Conservation (phyloP, 2,329 filamentous ascomycete species). For the Gliomastix tumulicola region DNA sequence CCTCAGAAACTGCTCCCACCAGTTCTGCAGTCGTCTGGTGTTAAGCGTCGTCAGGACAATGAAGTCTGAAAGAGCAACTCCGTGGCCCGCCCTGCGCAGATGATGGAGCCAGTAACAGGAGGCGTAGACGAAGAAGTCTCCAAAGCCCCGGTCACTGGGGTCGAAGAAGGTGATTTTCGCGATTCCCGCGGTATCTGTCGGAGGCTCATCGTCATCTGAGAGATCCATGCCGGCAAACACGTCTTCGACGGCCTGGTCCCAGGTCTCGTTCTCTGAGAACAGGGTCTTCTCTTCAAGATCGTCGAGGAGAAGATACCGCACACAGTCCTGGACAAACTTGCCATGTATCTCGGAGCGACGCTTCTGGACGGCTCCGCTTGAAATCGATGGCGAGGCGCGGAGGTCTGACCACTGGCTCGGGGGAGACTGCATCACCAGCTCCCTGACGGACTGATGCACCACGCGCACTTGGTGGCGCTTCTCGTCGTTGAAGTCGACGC, state of each 20-base stretch:
- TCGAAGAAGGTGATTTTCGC: constrained; percentile 16
- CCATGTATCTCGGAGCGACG: constrained; percentile 12
- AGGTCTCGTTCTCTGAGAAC: constrained; percentile 20
- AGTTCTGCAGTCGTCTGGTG: constrained; percentile 19
- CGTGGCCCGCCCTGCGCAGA: constrained; percentile 11
- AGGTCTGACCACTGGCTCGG: too few species aligned
- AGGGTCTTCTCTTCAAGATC: constrained; percentile 16
- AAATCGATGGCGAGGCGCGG: too few species aligned
- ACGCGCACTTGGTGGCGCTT: constrained; percentile 10
- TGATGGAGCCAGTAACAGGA: constrained; percentile 25
- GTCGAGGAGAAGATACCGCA: constrained; percentile 14
- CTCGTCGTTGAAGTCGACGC: constrained; percentile 5
- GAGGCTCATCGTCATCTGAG: constrained; percentile 10
- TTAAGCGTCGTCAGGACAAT: too few species aligned
- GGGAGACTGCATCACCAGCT: constrained; percentile 4
- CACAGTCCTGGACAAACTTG: too few species aligned
- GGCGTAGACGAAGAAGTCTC: constrained; percentile 22
- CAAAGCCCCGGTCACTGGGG: constrained; percentile 11
- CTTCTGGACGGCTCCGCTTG: constrained; percentile 9
- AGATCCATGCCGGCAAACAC: constrained; percentile 8
- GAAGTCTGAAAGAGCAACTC: constrained; percentile 13
- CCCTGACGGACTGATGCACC: constrained; percentile 10
- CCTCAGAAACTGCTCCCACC: constrained; percentile 20
- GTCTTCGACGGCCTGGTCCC: constrained; percentile 11
- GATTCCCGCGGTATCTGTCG: constrained; percentile 16